Evolutionary conservation across 495 filamentous ascomycete genomes (phyloP).

Genomic region (Aspergillus incahuasiensis): DNA sequence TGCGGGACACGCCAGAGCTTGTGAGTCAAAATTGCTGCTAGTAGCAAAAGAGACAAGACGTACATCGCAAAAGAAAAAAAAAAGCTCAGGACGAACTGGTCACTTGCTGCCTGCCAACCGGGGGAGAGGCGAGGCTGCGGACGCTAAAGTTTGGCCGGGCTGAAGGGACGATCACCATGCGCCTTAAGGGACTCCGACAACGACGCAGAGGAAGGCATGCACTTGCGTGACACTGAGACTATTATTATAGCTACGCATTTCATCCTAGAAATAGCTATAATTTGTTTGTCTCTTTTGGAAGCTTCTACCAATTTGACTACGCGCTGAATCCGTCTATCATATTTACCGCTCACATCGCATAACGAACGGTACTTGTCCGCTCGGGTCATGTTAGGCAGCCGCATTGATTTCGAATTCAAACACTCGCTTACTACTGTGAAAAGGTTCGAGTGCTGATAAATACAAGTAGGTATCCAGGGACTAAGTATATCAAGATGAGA

Average conservation of each 20-base stretch:
- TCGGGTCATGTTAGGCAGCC: conserved; percentile 12
- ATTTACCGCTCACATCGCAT: too few species aligned
- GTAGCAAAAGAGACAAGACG: neutral
- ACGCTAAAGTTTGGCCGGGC: conserved; percentile 8
- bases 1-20: neutral
- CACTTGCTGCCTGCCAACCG: conserved; percentile 3
- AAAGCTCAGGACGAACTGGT: neutral
- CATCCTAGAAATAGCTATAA: neutral
- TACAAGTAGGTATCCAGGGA: conserved; percentile 2
- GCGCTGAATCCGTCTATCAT: too few species aligned
- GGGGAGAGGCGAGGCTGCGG: neutral
- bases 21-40: conserved; percentile 1
- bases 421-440: conserved; percentile 1
- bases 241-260: neutral
- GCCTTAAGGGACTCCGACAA: neutral
- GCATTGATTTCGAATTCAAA: conserved; percentile 7
- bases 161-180: conserved; percentile 9
- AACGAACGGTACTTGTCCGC: neutral
- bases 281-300: neutral
- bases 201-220: neutral
- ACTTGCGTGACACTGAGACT: neutral
- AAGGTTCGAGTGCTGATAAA: neutral
- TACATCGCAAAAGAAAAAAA: neutral
- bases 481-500: neutral
- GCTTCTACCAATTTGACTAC: neutral